A percentile compares a stretch with the other conserved stretches of the same genome.
Evolutionary conservation across 192 early-diverging fungal genomes (phyloP).

Genomic region (Podochytrium sp.): DNA sequence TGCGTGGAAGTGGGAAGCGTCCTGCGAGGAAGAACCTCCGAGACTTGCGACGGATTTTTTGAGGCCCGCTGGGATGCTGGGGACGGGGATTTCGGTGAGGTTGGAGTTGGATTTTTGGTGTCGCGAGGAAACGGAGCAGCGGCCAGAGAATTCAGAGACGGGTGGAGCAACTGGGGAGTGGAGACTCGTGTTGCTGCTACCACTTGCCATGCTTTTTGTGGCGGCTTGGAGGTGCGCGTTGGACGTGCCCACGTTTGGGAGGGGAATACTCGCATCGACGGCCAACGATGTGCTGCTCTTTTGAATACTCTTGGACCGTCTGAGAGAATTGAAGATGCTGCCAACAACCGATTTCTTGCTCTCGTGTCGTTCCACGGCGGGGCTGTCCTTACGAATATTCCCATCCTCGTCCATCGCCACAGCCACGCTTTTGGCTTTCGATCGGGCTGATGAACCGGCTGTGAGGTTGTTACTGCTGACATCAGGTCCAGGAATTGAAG

Average conservation of each 20-base stretch:
- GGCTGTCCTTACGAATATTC: not conserved
- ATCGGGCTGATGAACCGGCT: too few species aligned
- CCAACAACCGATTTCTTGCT: slow-evolving; percentile 16
- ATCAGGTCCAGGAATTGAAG: not conserved
- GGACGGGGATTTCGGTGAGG: slow-evolving; percentile 19
- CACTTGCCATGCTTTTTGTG: not conserved
- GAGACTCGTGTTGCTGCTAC: not conserved
- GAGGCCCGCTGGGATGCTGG: not conserved
- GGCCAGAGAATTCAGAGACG: slow-evolving; percentile 4
- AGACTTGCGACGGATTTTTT: not conserved
- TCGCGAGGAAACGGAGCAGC: slow-evolving; percentile 13
- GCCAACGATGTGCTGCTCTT: slow-evolving; percentile 11
- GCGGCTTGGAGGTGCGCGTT: not conserved
- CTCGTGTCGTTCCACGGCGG: not conserved
- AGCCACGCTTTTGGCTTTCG: not conserved
- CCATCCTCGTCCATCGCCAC: slow-evolving; percentile 16
- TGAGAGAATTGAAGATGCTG: not conserved
- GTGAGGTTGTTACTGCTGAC: too few species aligned
- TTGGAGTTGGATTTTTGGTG: slow-evolving; percentile 3
- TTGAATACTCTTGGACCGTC: not conserved
- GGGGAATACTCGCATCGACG: not conserved
- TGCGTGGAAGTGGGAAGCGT: not conserved
- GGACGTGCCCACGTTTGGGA: not conserved
- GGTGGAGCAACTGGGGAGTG: not conserved
- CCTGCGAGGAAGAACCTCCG: not conserved